Conservation (phyloP, 768 basidiomycete genomes). For the Rhizopogon rudus region DNA sequence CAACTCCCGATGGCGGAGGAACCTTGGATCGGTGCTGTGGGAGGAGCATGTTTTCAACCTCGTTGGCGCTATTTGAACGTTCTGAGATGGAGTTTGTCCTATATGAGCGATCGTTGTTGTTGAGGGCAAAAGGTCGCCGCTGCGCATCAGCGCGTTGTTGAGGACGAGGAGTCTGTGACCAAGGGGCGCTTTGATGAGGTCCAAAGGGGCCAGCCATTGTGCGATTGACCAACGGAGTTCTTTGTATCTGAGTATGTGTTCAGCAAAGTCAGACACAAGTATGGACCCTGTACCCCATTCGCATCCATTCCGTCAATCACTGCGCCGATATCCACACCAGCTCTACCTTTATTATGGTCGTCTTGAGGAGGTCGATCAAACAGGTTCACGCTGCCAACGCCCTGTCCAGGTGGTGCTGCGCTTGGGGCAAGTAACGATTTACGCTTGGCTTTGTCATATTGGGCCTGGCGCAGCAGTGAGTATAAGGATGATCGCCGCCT, state of each 20-base stretch:
- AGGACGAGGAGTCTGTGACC: constrained; percentile 18
- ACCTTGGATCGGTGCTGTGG: constrained; percentile 19
- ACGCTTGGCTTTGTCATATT: constrained; percentile 80
- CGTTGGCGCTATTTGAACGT: constrained; percentile 61
- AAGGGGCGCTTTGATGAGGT: constrained; percentile 26
- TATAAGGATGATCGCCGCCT: not conserved
- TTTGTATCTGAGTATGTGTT: constrained; percentile 49
- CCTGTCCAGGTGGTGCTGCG: constrained; percentile 14
- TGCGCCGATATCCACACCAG: constrained; percentile 42
- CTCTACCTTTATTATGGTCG: constrained; percentile 15
- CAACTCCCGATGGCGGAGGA: constrained; percentile 18
- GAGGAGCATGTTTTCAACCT: constrained; percentile 65
- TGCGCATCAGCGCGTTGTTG: constrained; percentile 22
- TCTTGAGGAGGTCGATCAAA: constrained; percentile 13
- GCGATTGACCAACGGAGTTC: constrained; percentile 61
- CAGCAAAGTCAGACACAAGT: not conserved
- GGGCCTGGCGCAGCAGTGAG: constrained; percentile 38
- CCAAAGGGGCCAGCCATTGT: constrained; percentile 28
- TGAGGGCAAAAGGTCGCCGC: constrained; percentile 39
- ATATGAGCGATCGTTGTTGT: constrained; percentile 35
- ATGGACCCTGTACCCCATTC: constrained; percentile 39
- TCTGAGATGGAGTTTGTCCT: constrained; percentile 46
- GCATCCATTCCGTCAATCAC: constrained; percentile 66
- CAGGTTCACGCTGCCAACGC: constrained; percentile 10
- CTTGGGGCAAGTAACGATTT: constrained; percentile 63